These are phyloP conservation scores for Hypoxylon sp. DNA, from an alignment of 2,329 filamentous ascomycete genomes.

Conservation along the genomic window DNA sequence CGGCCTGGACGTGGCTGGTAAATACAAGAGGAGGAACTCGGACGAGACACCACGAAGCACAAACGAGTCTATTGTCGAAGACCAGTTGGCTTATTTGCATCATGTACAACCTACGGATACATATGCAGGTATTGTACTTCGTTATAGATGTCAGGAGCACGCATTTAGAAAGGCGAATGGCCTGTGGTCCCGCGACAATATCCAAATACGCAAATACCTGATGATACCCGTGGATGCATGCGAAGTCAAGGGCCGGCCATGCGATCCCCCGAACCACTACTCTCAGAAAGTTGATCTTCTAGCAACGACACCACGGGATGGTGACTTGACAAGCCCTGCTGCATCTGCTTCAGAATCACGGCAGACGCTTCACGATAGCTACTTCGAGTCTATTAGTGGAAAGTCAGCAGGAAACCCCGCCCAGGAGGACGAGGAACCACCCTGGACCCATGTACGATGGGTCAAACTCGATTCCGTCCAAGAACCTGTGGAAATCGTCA, in stretches of 20 bases:
- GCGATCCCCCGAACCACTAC: constrained; percentile 66
- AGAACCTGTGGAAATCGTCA: constrained; percentile 85
- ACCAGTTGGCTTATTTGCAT: constrained; percentile 92
- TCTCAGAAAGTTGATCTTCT: constrained; percentile 65
- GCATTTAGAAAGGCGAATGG: constrained; percentile 89
- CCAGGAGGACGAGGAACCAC: constrained; percentile 70
- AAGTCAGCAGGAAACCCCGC: constrained; percentile 49
- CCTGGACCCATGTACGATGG: constrained; percentile 92
- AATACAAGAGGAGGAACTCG: constrained; percentile 77
- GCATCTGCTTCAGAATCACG: constrained; percentile 44
- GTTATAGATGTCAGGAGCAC: constrained; percentile 88
- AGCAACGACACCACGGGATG: constrained; percentile 63
- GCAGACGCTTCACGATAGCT: constrained; percentile 58
- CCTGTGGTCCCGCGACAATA: constrained; percentile 93
- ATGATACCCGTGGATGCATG: constrained; percentile 92
- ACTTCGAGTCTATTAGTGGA: constrained; percentile 59
- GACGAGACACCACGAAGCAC: constrained; percentile 67
- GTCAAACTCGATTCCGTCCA: constrained; percentile 80
- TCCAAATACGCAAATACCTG: constrained; percentile 86
- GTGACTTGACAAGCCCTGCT: constrained; percentile 47
- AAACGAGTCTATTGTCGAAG: constrained; percentile 73
- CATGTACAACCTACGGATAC: constrained; percentile 87
- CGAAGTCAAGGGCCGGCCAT: constrained; percentile 81
- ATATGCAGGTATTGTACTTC: constrained; percentile 90
- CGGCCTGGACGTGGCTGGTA: constrained; percentile 68